These are phyloP conservation scores for Ploettnerulaceae sp. DNA, from an alignment of 2,329 filamentous ascomycete genomes.

Conservation along the genomic window DNA sequence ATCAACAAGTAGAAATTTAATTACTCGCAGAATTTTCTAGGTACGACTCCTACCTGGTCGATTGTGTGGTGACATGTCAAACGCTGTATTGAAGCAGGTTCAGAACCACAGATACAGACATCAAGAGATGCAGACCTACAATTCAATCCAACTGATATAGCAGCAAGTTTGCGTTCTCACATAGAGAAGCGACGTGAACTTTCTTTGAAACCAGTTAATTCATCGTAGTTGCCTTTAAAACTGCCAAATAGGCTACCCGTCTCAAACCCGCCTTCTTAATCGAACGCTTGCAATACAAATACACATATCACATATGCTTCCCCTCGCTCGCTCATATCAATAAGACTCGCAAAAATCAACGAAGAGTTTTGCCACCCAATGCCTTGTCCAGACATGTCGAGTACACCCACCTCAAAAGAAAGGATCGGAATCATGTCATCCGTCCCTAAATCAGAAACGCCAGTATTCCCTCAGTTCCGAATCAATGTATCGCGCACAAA, in stretches of 20 bases:
- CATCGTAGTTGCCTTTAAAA: background rate
- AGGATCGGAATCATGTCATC: background rate
- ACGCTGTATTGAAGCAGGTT: too few relatives aligned
- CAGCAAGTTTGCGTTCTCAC: background rate
- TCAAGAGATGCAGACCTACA: too few relatives aligned
- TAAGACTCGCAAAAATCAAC: conserved; percentile 1
- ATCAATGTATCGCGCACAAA: conserved; percentile 3
- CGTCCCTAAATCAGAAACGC: conserved; percentile 11
- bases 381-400: conserved; percentile 2
- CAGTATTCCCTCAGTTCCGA: conserved; percentile 6
- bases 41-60: too few relatives aligned
- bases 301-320: conserved; percentile 15
- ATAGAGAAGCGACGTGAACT: background rate
- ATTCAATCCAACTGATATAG: too few relatives aligned
- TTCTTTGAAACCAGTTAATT: background rate
- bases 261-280: background rate
- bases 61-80: too few relatives aligned
- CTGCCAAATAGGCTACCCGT: background rate
- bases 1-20: too few relatives aligned
- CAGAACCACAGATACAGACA: too few relatives aligned
- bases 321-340: background rate
- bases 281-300: conserved; percentile 19
- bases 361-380: background rate
- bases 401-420: conserved; percentile 4
- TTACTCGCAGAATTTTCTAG: too few relatives aligned